Conservation (phyloP, 2,329 filamentous ascomycete species). For the Fusarium nelsonii region DNA sequence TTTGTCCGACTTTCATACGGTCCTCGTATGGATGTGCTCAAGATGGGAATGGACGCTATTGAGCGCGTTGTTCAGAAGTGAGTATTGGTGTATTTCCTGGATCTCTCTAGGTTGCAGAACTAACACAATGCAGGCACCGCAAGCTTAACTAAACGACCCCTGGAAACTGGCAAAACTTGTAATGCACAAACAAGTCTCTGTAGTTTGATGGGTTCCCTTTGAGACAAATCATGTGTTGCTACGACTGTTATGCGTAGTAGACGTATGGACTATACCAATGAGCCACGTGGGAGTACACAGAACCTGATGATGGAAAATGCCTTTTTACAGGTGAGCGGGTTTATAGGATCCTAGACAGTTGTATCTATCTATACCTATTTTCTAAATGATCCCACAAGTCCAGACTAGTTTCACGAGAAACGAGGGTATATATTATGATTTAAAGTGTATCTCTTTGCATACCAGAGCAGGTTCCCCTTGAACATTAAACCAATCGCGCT, state of each 20-base stretch:
- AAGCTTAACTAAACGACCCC: conserved; percentile 24
- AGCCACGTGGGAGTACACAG: not conserved
- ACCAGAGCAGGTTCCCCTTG: no score
- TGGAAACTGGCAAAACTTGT: not conserved
- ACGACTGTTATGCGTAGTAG: not conserved
- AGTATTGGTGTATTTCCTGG: conserved; percentile 42
- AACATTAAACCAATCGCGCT: no score
- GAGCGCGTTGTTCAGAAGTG: conserved; percentile 83
- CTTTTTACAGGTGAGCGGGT: conserved; percentile 7
- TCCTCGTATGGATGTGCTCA: conserved; percentile 81
- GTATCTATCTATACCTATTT: not conserved
- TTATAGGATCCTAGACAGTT: conserved; percentile 3
- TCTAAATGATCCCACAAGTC: not conserved
- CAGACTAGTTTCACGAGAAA: no score
- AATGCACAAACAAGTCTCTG: not conserved
- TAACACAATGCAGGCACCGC: conserved; percentile 42
- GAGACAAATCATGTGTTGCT: not conserved
- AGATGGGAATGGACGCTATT: conserved; percentile 85
- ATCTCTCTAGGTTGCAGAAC: not conserved
- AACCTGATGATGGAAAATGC: conserved; percentile 4
- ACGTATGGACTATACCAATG: not conserved
- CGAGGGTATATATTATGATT: not conserved
- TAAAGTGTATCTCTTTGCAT: no score
- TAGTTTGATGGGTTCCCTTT: not conserved
- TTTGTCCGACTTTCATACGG: conserved; percentile 89